phyloP scores from a whole-genome alignment of 2,329 filamentous ascomycete genomes.

The Mollisia scopiformis region DNA sequence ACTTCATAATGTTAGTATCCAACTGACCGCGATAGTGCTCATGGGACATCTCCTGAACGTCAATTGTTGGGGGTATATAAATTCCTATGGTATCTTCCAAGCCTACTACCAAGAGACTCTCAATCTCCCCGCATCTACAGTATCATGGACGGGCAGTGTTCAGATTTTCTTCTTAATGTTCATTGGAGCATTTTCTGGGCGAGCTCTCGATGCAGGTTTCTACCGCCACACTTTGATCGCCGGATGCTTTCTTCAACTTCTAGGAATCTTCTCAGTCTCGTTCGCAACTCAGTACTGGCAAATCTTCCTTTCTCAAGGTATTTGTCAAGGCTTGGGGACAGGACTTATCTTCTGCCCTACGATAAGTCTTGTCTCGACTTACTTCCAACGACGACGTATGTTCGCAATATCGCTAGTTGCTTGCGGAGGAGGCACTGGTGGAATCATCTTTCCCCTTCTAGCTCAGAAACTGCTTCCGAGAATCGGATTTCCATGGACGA shows the following conservation, averaged over 20 bases:
- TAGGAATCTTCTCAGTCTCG: constrained; percentile 41
- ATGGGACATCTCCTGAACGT: not conserved
- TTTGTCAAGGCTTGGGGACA: constrained; percentile 50
- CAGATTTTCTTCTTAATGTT: constrained; percentile 47
- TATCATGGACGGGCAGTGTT: constrained; percentile 59
- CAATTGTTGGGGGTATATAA: constrained; percentile 4
- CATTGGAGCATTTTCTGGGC: not conserved
- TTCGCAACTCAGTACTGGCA: constrained; percentile 50
- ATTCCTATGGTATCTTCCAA: constrained; percentile 48
- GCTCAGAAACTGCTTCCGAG: constrained; percentile 39
- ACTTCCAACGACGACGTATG: constrained; percentile 29
- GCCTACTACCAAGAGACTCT: constrained; percentile 55
- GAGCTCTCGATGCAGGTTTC: constrained; percentile 1
- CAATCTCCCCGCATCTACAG: constrained; percentile 50
- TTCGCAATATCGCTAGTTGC: constrained; percentile 39
- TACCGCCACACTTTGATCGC: constrained; percentile 4
- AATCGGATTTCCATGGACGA: constrained; percentile 46
- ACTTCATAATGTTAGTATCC: too few species aligned
- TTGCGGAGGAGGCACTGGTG: constrained; percentile 39
- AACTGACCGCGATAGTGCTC: not conserved
- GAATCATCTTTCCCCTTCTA: constrained; percentile 46
- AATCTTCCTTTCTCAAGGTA: constrained; percentile 56
- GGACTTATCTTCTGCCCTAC: constrained; percentile 66
- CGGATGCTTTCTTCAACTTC: constrained; percentile 50
- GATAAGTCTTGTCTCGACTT: constrained; percentile 64